Evolutionary conservation across 2,329 filamentous ascomycete species (phyloP).

Genomic region (Monosporascus sp.): DNA sequence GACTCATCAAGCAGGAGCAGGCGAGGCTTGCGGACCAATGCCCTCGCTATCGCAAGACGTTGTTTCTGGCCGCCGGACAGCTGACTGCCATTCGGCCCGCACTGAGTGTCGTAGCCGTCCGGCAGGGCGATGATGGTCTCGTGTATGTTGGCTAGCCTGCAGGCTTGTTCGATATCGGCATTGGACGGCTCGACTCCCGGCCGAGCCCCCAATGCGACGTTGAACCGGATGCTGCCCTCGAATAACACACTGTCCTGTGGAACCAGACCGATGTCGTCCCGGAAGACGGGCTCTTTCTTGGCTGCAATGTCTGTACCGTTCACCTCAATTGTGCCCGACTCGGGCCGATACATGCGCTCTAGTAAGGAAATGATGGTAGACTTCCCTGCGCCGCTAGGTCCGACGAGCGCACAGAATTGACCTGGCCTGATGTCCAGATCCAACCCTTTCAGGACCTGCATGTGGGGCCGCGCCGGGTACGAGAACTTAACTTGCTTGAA

Average conservation of each 20-base stretch:
- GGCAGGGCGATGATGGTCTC: constrained; percentile 59
- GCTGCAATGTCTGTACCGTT: constrained; percentile 43
- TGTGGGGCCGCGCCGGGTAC: constrained; percentile 54
- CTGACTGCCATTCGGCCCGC: constrained; percentile 67
- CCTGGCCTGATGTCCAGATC: constrained; percentile 31
- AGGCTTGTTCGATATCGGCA: constrained; percentile 61
- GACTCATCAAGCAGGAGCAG: constrained; percentile 77
- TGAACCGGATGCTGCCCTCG: constrained; percentile 50
- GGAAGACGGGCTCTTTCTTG: constrained; percentile 37
- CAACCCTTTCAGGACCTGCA: constrained; percentile 39
- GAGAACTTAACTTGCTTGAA: constrained; percentile 53
- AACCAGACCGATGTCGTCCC: constrained; percentile 49
- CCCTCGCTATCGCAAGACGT: constrained; percentile 71
- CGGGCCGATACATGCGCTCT: constrained; percentile 49
- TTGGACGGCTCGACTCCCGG: constrained; percentile 50
- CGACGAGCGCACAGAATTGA: constrained; percentile 38
- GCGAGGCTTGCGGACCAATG: constrained; percentile 64
- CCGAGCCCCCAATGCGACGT: constrained; percentile 48
- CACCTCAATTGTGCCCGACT: constrained; percentile 44
- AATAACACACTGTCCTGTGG: constrained; percentile 55
- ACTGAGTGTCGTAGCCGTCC: constrained; percentile 59
- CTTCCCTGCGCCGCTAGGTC: constrained; percentile 42
- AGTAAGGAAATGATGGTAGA: constrained; percentile 41
- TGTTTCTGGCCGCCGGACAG: constrained; percentile 78
- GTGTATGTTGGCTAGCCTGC: constrained; percentile 64